Percentiles rank a stretch among this genome's conserved stretches.
These are phyloP conservation scores for Ensete glaucum DNA, from an alignment of 176 grass and related monocot genomes.

Conservation along the genomic window DNA sequence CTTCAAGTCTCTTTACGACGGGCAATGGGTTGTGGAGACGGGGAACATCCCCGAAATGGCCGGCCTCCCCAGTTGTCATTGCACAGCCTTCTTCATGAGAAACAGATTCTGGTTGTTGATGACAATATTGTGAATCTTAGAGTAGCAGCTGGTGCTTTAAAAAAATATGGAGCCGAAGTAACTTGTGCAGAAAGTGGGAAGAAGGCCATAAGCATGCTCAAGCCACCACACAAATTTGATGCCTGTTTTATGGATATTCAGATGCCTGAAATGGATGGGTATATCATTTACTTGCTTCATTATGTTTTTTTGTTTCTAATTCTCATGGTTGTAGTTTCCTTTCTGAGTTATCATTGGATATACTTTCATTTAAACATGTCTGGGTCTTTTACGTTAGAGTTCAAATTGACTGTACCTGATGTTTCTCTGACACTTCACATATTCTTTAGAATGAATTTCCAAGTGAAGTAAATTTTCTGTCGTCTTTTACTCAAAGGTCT, in stretches of 20 bases:
- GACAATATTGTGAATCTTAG: slow-evolving; percentile 92
- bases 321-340: background rate
- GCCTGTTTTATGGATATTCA: slow-evolving; percentile 99
- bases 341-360: background rate
- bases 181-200: slow-evolving; percentile 65
- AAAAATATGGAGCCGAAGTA: slow-evolving; percentile 91
- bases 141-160: slow-evolving; percentile 84
- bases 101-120: slow-evolving; percentile 78
- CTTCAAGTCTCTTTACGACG: slow-evolving; percentile 52
- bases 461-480: background rate
- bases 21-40: slow-evolving; percentile 52
- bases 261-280: slow-evolving; percentile 99
- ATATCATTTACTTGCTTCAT: slow-evolving; percentile 6
- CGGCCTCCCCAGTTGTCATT: slow-evolving; percentile 41
- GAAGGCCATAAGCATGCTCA: slow-evolving; percentile 53
- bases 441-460: background rate
- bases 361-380: background rate
- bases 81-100: slow-evolving; percentile 74
- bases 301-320: slow-evolving; percentile 14
- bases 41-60: slow-evolving; percentile 54
- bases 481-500: background rate
- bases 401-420: background rate
- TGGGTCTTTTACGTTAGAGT: background rate
- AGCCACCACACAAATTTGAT: slow-evolving; percentile 82
- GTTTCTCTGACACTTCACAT: background rate